phyloP scores from a whole-genome alignment of 1,284 basidiomycete species.

The Heterobasidion parviporum region DNA sequence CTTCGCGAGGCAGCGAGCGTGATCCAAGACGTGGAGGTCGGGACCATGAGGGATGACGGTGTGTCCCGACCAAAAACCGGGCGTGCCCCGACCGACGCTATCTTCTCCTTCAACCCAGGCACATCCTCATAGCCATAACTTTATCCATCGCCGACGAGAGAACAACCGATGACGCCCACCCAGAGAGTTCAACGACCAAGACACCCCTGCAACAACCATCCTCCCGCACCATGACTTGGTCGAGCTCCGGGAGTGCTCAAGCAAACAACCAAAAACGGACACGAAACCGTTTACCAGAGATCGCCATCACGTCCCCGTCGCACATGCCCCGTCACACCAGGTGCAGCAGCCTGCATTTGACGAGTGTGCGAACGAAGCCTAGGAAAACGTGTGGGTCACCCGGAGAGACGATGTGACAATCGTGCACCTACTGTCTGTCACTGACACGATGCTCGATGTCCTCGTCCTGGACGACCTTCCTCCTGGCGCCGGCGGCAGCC shows the following conservation, averaged over 20 bases:
- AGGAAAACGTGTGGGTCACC: slow-evolving; percentile 1
- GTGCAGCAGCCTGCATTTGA: slow-evolving; percentile 51
- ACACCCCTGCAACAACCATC: slow-evolving; percentile 42
- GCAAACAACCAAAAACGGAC: slow-evolving; percentile 12
- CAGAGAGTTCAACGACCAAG: slow-evolving; percentile 41
- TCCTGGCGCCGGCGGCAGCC: slow-evolving; percentile 44
- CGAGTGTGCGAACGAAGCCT: slow-evolving; percentile 82
- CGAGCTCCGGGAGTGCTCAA: slow-evolving; percentile 45
- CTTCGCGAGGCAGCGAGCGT: slow-evolving; percentile 6
- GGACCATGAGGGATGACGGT: neutral
- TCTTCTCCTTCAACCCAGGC: slow-evolving; percentile 13
- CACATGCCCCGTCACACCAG: slow-evolving; percentile 56
- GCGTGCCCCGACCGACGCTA: slow-evolving; percentile 33
- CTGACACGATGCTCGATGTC: slow-evolving; percentile 66
- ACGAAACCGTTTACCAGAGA: slow-evolving; percentile 54
- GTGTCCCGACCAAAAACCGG: slow-evolving; percentile 1
- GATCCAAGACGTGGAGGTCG: slow-evolving; percentile 1
- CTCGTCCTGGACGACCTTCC: slow-evolving; percentile 74
- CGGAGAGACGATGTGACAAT: slow-evolving; percentile 2
- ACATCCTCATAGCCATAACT: slow-evolving; percentile 8
- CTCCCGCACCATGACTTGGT: slow-evolving; percentile 48
- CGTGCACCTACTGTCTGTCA: slow-evolving; percentile 65
- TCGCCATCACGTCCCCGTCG: slow-evolving; percentile 62
- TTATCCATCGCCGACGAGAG: slow-evolving; percentile 24
- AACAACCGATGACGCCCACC: slow-evolving; percentile 16